These are phyloP conservation scores for Vitis hybrid DNA, from an alignment of 177 flowering plant genomes.

Conservation along the genomic window DNA sequence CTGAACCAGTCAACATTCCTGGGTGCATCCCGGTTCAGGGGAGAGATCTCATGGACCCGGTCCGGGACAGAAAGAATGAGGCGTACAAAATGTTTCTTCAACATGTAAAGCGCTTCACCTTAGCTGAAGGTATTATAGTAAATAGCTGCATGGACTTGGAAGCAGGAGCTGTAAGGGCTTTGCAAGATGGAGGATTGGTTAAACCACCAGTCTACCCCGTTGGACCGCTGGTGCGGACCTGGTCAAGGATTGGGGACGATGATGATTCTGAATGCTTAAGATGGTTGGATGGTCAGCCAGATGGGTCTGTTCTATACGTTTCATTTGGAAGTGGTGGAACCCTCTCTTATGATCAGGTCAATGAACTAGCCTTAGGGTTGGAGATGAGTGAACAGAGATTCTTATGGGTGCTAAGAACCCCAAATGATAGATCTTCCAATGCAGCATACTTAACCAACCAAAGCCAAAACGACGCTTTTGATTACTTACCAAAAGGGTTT, in stretches of 20 bases:
- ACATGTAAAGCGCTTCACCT: conserved; percentile 3
- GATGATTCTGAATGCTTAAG: conserved; percentile 26
- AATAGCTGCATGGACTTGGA: conserved; percentile 37
- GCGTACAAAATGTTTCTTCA: conserved; percentile 27
- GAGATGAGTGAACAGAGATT: conserved; percentile 56
- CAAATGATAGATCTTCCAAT: conserved; percentile 19
- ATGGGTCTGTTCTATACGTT: conserved; percentile 45
- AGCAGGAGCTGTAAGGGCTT: conserved; percentile 22
- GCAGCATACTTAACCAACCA: conserved; percentile 5
- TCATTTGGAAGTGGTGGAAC: conserved; percentile 74
- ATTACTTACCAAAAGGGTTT: no score
- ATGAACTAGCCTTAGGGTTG: conserved; percentile 52
- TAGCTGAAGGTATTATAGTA: conserved; percentile 37
- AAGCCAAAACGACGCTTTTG: no score
- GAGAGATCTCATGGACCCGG: conserved; percentile 23
- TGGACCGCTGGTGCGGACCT: conserved; percentile 39
- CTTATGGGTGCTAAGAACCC: conserved; percentile 48
- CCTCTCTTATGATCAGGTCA: conserved; percentile 36
- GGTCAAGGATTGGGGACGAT: neutral
- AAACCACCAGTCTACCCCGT: conserved; percentile 37
- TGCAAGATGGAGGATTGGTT: conserved; percentile 4
- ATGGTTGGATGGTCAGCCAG: conserved; percentile 59
- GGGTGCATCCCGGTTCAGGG: conserved; percentile 41
- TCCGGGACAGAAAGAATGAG: conserved; percentile 30
- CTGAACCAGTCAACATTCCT: conserved; percentile 31